Percentiles rank a stretch among this genome's conserved stretches.
These are phyloP conservation scores for Ophiostoma populinum DNA, from an alignment of 2,329 filamentous ascomycete genomes.

Conservation along the genomic window DNA sequence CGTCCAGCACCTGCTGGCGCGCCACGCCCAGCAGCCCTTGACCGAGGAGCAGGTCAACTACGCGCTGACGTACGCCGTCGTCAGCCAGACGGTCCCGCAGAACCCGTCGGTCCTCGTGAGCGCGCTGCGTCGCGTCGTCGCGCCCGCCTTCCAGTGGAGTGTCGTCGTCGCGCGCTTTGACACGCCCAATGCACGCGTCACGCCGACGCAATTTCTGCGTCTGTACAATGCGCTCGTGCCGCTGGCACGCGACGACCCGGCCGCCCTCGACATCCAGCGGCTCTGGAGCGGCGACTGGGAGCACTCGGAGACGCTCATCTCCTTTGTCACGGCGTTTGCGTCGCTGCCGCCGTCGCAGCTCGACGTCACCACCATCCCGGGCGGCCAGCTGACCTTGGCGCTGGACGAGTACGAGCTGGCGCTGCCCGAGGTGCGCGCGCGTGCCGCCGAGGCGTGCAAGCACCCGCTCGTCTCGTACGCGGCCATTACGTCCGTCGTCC, in stretches of 20 bases:
- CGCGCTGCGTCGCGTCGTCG: slow-evolving; percentile 43
- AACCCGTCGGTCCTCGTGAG: slow-evolving; percentile 40
- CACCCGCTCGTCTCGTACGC: slow-evolving; percentile 81
- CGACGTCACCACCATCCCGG: slow-evolving; percentile 71
- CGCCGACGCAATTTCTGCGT: slow-evolving; percentile 61
- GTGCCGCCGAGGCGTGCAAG: slow-evolving; percentile 47
- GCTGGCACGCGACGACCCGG: slow-evolving; percentile 42
- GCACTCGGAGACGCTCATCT: slow-evolving; percentile 72
- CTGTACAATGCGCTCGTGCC: slow-evolving; percentile 66
- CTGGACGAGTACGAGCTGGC: slow-evolving; percentile 36
- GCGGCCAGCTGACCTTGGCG: slow-evolving; percentile 62
- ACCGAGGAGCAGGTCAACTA: slow-evolving; percentile 69
- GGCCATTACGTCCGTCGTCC: slow-evolving; percentile 55
- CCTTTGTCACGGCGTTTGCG: slow-evolving; percentile 81
- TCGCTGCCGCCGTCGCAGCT: slow-evolving; percentile 58
- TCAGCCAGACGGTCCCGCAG: slow-evolving; percentile 37
- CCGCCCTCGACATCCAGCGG: slow-evolving; percentile 63
- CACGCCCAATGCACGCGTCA: slow-evolving; percentile 56
- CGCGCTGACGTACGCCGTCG: slow-evolving; percentile 50
- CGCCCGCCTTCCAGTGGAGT: slow-evolving; percentile 49
- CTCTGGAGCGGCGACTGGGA: slow-evolving; percentile 88
- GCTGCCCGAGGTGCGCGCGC: slow-evolving; percentile 29
- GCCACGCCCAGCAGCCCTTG: slow-evolving; percentile 34
- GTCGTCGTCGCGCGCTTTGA: slow-evolving; percentile 68
- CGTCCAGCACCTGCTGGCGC: slow-evolving; percentile 32